Conservation (phyloP, 495 filamentous ascomycete genomes). For the Beverwykella pulmonaria region DNA sequence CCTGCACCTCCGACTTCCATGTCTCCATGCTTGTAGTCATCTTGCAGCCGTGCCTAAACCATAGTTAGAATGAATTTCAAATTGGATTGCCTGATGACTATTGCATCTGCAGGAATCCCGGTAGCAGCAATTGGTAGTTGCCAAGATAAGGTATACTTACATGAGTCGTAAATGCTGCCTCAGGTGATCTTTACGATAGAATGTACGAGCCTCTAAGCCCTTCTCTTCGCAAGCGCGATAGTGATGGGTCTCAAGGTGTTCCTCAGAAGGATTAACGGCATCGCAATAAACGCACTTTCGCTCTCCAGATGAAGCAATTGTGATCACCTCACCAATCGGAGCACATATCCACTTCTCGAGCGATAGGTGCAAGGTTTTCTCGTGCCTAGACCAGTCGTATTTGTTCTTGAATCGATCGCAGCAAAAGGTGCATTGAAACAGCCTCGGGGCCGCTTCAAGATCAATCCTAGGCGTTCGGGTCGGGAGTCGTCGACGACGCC, state of each 20-base stretch:
- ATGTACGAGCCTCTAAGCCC: constrained; percentile 67
- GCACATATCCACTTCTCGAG: constrained; percentile 81
- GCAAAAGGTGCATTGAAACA: constrained; percentile 86
- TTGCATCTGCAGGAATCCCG: too few relatives aligned
- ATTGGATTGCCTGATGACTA: too few relatives aligned
- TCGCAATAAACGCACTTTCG: constrained; percentile 72
- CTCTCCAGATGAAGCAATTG: constrained; percentile 48
- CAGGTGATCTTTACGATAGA: constrained; percentile 83
- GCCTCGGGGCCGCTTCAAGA: constrained; percentile 48
- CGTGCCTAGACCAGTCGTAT: constrained; percentile 83
- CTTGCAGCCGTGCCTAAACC: constrained; percentile 59
- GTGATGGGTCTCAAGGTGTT: constrained; percentile 72
- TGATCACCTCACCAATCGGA: constrained; percentile 62
- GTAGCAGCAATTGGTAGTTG: too few relatives aligned
- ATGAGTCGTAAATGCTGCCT: constrained; percentile 80
- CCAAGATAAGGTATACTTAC: constrained; percentile 1
- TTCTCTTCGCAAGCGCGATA: constrained; percentile 69
- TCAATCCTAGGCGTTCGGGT: constrained; percentile 43
- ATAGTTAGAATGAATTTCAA: neutral
- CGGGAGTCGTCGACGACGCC: constrained; percentile 66
- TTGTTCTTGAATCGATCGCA: constrained; percentile 78
- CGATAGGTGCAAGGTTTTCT: constrained; percentile 76
- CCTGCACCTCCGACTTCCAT: constrained; percentile 58
- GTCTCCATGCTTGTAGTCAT: constrained; percentile 65
- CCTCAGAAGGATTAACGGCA: constrained; percentile 56